Conservation (phyloP, 148 eudicot genomes). For the Nepenthes gracilis region DNA sequence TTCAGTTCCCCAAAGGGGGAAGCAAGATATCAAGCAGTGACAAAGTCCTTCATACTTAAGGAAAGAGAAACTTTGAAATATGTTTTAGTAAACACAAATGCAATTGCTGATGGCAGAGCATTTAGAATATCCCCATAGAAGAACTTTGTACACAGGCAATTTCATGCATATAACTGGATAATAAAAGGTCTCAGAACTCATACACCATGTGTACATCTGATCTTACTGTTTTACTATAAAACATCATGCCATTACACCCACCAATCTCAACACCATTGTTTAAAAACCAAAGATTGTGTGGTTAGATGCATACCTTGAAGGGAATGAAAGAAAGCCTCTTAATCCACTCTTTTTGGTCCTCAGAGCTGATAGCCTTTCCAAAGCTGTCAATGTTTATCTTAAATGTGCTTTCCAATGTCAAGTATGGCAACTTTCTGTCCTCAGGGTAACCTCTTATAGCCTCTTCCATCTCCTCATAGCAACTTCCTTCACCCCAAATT, state of each 20-base stretch:
- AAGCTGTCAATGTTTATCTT: conserved; percentile 71
- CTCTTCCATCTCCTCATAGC: conserved; percentile 73
- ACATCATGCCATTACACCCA: too few relatives aligned
- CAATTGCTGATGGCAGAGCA: neutral
- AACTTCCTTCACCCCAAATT: conserved; percentile 89
- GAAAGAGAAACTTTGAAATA: too few relatives aligned
- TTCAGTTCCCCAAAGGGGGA: too few relatives aligned
- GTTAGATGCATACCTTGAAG: conserved; percentile 50
- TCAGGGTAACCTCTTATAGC: conserved; percentile 64
- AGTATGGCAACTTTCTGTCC: conserved; percentile 62
- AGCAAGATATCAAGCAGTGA: too few relatives aligned
- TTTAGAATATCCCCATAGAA: neutral
- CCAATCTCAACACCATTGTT: neutral
- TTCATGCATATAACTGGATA: too few relatives aligned
- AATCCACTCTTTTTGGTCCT: conserved; percentile 61
- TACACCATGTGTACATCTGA: too few relatives aligned
- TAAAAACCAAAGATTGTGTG: neutral
- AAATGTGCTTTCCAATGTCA: conserved; percentile 67
- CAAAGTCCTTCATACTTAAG: too few relatives aligned
- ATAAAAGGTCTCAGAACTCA: too few relatives aligned
- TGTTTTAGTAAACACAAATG: neutral
- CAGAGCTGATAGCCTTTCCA: conserved; percentile 64
- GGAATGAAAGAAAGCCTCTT: conserved; percentile 61
- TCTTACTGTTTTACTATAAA: too few relatives aligned
- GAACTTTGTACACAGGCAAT: too few relatives aligned